Evolutionary conservation across 148 eudicot species (phyloP).

Genomic region (Camellia granthamiana): DNA sequence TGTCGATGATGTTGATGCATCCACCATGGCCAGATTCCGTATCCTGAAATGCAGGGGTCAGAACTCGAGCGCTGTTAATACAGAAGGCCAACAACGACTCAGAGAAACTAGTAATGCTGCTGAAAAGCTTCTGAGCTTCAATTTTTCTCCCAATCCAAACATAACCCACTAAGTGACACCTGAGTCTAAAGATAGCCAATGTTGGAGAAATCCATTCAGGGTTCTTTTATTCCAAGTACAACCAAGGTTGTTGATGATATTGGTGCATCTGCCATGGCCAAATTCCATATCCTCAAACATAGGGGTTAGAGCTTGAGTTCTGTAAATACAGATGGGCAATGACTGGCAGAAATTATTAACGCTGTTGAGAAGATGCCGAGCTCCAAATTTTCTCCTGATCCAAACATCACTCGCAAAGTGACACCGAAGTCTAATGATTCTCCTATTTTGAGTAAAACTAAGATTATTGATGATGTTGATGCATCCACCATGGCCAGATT

Average conservation of each 20-base stretch:
- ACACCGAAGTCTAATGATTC: no score
- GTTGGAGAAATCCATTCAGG: slow-evolving; percentile 8
- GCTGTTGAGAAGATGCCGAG: not conserved
- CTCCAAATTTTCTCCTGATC: no score
- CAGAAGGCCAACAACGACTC: not conserved
- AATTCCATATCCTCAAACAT: slow-evolving; percentile 51
- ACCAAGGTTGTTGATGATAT: slow-evolving; percentile 30
- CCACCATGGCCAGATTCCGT: no score
- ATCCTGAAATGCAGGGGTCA: no score
- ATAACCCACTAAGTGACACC: slow-evolving; percentile 6
- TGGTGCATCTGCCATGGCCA: slow-evolving; percentile 58
- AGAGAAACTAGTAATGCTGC: slow-evolving; percentile 24
- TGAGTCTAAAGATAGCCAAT: slow-evolving; percentile 22
- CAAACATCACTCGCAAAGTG: no score
- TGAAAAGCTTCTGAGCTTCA: slow-evolving; percentile 11
- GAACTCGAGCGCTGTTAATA: not conserved
- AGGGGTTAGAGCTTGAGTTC: slow-evolving; percentile 33
- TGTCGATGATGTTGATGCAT: no score
- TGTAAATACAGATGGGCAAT: slow-evolving; percentile 17
- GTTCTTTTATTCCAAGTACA: slow-evolving; percentile 27
- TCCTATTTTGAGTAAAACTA: no score
- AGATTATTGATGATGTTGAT: no score
- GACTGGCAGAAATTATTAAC: slow-evolving; percentile 5
- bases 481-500: no score
- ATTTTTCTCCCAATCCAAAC: slow-evolving; percentile 7